phyloP scores from a whole-genome alignment of 1,139 yeast genomes.

The Zhuliangozyma blackwelliae region DNA sequence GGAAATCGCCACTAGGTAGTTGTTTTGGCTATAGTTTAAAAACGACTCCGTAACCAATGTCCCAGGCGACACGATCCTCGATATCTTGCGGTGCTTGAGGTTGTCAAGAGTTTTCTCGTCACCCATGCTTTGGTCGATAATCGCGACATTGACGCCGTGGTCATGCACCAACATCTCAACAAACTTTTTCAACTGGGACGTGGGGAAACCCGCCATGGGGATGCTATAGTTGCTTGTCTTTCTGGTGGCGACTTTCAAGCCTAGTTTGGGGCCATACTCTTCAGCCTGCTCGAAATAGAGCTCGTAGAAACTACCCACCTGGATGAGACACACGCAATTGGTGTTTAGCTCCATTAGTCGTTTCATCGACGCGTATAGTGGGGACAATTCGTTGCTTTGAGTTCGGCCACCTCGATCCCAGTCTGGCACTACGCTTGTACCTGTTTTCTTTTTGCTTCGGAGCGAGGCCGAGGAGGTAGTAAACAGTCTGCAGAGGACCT shows the following conservation, averaged over 20 bases:
- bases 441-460: background rate
- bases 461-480: too few relatives aligned
- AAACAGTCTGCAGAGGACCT: too few relatives aligned
- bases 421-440: conserved; percentile 4
- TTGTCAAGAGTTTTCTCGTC: conserved; percentile 17
- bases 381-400: conserved; percentile 20
- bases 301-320: conserved; percentile 89
- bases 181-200: conserved; percentile 64
- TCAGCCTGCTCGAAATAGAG: conserved; percentile 86
- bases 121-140: conserved; percentile 63
- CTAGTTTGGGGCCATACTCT: conserved; percentile 64
- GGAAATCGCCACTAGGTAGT: conserved; percentile 63
- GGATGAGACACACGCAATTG: conserved; percentile 69
- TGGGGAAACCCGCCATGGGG: conserved; percentile 92
- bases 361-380: conserved; percentile 33
- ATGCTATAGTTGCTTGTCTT: conserved; percentile 46
- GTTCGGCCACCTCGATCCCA: conserved; percentile 46
- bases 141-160: conserved; percentile 66
- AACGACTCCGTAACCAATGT: conserved; percentile 86
- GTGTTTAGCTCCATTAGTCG: conserved; percentile 38
- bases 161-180: conserved; percentile 70
- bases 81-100: conserved; percentile 61
- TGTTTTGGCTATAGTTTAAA: conserved; percentile 66
- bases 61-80: conserved; percentile 87
- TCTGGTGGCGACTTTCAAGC: conserved; percentile 45